These are phyloP conservation scores for Dendrobium huoshanense DNA, from an alignment of 106 monocot genomes.

Conservation along the genomic window DNA sequence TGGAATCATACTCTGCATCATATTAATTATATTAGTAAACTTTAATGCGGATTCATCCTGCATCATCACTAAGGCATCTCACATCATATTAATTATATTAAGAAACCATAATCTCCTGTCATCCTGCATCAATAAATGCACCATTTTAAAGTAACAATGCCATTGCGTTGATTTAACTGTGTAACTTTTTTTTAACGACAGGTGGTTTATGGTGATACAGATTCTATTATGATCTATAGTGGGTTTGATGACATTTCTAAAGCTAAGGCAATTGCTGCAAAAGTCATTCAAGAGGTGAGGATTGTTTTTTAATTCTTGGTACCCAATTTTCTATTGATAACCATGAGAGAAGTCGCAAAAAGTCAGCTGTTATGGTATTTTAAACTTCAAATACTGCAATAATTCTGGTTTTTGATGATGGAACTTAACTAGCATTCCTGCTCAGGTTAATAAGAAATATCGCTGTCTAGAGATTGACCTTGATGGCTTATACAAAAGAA, in stretches of 20 bases:
- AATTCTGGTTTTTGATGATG: background rate
- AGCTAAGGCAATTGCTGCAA: slow-evolving; percentile 78
- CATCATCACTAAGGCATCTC: too few relatives aligned
- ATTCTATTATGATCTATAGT: slow-evolving; percentile 96
- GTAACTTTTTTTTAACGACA: slow-evolving; percentile 16
- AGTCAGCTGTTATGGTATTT: background rate
- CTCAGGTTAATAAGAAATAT: slow-evolving; percentile 95
- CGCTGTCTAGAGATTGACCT: slow-evolving; percentile 95
- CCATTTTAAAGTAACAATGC: background rate
- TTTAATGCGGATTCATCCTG: too few relatives aligned
- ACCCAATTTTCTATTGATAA: background rate
- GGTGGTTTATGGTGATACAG: slow-evolving; percentile 98
- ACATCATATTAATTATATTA: too few relatives aligned
- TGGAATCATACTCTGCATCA: too few relatives aligned
- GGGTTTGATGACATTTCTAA: slow-evolving; percentile 84
- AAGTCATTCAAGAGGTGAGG: slow-evolving; percentile 89
- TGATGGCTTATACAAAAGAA: slow-evolving; percentile 95
- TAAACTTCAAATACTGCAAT: background rate
- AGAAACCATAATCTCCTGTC: too few relatives aligned
- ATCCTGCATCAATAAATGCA: background rate
- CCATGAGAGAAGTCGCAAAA: background rate
- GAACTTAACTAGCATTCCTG: background rate
- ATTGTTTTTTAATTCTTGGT: background rate
- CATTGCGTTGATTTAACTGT: background rate
- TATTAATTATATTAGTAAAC: too few relatives aligned